Base-by-base conservation (phyloP, 176 grass and related monocot species). In the Ampelocalamus luodianensis region DNA sequence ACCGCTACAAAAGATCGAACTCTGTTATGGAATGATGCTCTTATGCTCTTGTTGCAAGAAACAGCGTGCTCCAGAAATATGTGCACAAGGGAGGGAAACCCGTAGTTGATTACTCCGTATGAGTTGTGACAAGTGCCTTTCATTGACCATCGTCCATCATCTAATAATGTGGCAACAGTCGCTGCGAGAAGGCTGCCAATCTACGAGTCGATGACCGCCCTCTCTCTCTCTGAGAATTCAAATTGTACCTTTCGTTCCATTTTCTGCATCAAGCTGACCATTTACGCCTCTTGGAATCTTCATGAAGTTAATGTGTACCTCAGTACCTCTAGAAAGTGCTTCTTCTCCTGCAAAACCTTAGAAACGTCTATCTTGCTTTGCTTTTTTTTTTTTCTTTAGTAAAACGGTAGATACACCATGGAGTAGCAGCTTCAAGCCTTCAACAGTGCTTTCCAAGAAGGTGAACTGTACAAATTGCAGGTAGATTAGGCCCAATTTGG, bases 81-180 rank as follows among this genome's bases (percentile, higher is more conserved):
- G n/a, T n/a, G n/a, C n/a, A n/a, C n/a, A n/a, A n/a, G n/a, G n/a
- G n/a, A n/a, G n/a, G n/a, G n/a, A n/a, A n/a, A n/a, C n/a, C n/a
- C n/a, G n/a, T n/a, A n/a, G n/a, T n/a, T n/a, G n/a, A n/a, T n/a
- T 24, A 24, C 24, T 85, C 46, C 48, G 15, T 55, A 11, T 6
- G 68, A 65, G 42, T 24, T 22, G 45, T 50, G 50, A 39, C 37
- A 53, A 50, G 71, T 68, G 51, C 34, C 71, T 90, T 71, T 76
- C 63, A n/a, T 82, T 79, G 63, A 71, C 64, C 71, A 85, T 68
- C 23, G 1, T 36, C 38, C 56, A 46, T 72, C 46, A 37, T 45
- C 55, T 24, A 46, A 45, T 54, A 62, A 34, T 22, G 80, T 83
- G 65, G 18, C 15, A 38, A 36, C 72, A 27, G 61, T 82, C 48